Evolutionary conservation across 768 basidiomycete species (phyloP).

Genomic region (Galerina sulciceps): DNA sequence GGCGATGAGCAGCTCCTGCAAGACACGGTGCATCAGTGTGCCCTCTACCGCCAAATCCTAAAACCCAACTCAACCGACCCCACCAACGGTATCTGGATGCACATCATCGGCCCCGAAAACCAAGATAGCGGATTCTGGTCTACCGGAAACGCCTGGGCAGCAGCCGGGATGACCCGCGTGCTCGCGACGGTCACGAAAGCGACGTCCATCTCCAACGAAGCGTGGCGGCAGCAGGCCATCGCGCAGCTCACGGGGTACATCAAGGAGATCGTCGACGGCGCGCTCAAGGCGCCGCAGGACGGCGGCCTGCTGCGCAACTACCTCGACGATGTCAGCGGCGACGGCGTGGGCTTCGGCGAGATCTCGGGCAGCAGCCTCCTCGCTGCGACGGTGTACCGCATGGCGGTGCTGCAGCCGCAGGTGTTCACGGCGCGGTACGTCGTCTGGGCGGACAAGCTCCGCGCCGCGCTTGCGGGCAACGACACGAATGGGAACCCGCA

Average conservation of each 20-base stretch:
- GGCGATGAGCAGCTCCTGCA: conserved; percentile 37
- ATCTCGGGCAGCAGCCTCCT: conserved; percentile 46
- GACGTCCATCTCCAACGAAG: conserved; percentile 20
- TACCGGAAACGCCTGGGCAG: conserved; percentile 75
- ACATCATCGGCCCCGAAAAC: conserved; percentile 44
- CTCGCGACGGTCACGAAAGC: conserved; percentile 42
- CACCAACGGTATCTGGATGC: conserved; percentile 39
- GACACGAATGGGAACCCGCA: conserved; percentile 30
- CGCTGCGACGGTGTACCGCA: conserved; percentile 43
- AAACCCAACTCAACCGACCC: conserved; percentile 36
- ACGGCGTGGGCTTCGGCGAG: conserved; percentile 44
- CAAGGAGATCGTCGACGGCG: conserved; percentile 50
- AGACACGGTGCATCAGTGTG: conserved; percentile 41
- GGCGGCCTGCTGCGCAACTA: conserved; percentile 47
- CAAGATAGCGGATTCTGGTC: conserved; percentile 48
- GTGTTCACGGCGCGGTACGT: conserved; percentile 34
- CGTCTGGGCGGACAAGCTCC: conserved; percentile 39
- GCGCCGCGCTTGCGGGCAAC: conserved; percentile 29
- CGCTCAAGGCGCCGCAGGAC: conserved; percentile 33
- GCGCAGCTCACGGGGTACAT: conserved; percentile 38
- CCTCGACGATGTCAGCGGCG: conserved; percentile 30
- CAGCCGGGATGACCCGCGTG: conserved; percentile 70
- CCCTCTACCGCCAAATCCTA: conserved; percentile 41
- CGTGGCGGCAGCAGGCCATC: conserved; percentile 34
- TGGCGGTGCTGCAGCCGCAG: conserved; percentile 38